Percentiles rank a stretch among this genome's conserved stretches.
These are phyloP conservation scores for Alliaria petiolata DNA, from an alignment of 345 rosid genomes.

Conservation along the genomic window DNA sequence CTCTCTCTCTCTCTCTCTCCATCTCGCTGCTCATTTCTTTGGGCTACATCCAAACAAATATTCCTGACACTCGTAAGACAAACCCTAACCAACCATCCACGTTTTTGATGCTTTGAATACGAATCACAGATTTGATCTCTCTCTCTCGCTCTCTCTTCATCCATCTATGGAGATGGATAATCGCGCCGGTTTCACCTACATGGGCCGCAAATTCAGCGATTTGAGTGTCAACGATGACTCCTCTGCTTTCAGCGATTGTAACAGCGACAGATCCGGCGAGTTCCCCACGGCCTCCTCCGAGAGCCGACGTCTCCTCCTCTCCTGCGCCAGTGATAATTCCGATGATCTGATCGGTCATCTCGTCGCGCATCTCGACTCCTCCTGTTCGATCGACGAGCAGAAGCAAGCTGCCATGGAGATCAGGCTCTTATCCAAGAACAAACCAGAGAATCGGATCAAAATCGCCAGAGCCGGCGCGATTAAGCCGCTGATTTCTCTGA, in stretches of 20 bases:
- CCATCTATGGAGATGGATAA: slow-evolving; percentile 44
- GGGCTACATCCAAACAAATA: slow-evolving; percentile 17
- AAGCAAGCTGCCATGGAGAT: slow-evolving; percentile 98
- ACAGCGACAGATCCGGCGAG: slow-evolving; percentile 95
- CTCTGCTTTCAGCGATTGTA: slow-evolving; percentile 89
- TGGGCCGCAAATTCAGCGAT: slow-evolving; percentile 44
- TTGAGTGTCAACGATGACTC: slow-evolving; percentile 43
- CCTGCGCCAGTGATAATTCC: slow-evolving; percentile 65
- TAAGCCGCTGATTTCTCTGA: slow-evolving; percentile 60
- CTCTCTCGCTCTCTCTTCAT: too few species aligned
- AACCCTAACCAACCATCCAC: slow-evolving; percentile 28
- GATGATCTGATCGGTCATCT: slow-evolving; percentile 72
- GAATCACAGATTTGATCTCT: not conserved
- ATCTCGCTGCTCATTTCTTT: slow-evolving; percentile 1
- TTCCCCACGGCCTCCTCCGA: slow-evolving; percentile 61
- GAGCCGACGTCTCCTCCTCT: slow-evolving; percentile 56
- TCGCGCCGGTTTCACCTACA: slow-evolving; percentile 33
- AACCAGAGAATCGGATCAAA: slow-evolving; percentile 73
- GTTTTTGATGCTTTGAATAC: not conserved
- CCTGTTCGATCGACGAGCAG: slow-evolving; percentile 75
- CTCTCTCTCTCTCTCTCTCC: not conserved
- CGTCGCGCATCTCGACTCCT: slow-evolving; percentile 58
- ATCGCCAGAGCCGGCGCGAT: slow-evolving; percentile 87
- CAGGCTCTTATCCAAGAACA: slow-evolving; percentile 86
- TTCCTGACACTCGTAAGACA: slow-evolving; percentile 16